Percentiles rank a stretch among this genome's conserved stretches.
Evolutionary conservation across 768 basidiomycete species (phyloP).

Genomic region (Boletus rufocinnamomeus): DNA sequence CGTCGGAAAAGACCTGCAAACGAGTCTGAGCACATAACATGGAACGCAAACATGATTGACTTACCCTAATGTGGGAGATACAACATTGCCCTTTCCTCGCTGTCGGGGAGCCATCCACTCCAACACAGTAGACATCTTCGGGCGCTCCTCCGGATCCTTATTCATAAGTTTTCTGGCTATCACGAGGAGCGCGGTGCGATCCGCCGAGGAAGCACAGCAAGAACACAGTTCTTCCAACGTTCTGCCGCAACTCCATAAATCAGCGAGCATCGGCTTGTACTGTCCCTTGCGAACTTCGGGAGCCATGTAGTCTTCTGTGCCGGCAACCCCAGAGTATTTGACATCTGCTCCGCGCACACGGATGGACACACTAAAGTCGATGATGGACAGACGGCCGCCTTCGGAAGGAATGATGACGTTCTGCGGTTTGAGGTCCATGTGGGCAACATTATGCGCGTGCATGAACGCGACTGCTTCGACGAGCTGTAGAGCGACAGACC

Average conservation of each 20-base stretch:
- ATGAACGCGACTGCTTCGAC: constrained; percentile 9
- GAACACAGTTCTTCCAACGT: background rate
- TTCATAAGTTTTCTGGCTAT: background rate
- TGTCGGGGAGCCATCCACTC: background rate
- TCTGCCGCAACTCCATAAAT: background rate
- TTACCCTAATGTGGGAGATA: background rate
- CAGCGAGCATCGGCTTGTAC: background rate
- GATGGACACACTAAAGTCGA: background rate
- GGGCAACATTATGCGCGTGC: constrained; percentile 19
- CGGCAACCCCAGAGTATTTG: background rate
- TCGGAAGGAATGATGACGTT: background rate
- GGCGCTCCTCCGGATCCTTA: background rate
- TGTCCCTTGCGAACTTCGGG: background rate
- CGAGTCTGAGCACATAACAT: background rate
- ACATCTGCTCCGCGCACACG: background rate
- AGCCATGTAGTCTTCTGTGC: background rate
- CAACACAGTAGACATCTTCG: background rate
- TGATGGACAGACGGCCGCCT: background rate
- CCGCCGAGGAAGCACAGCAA: background rate
- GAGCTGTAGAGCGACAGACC: constrained; percentile 3
- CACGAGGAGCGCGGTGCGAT: background rate
- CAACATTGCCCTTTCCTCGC: background rate
- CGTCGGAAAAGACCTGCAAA: background rate
- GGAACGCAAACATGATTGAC: background rate
- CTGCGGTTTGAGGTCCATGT: constrained; percentile 19